These are phyloP conservation scores for Phytomonas sp. DNA, from an alignment of 208 protist genomes.

Conservation along the genomic window DNA sequence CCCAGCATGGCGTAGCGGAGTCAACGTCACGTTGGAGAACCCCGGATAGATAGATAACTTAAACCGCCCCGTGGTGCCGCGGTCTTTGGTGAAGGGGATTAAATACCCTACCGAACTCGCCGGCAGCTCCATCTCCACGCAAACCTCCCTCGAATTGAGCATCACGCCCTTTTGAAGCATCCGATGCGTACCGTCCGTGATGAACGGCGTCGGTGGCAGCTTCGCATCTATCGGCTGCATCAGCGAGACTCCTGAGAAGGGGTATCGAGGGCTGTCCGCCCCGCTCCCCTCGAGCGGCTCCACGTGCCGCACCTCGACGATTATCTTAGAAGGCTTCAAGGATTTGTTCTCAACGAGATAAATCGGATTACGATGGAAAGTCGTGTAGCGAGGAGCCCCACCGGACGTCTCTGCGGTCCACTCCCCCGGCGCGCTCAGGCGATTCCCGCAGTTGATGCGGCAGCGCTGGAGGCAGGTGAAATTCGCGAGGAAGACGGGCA, in stretches of 20 bases:
- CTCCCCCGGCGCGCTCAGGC: conserved; percentile 53
- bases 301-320: conserved; percentile 57
- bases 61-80: conserved; percentile 55
- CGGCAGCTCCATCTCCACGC: conserved; percentile 65
- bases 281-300: conserved; percentile 43
- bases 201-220: conserved; percentile 55
- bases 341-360: conserved; percentile 80
- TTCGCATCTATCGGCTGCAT: conserved; percentile 56
- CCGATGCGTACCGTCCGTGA: conserved; percentile 63
- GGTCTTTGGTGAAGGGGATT: conserved; percentile 74
- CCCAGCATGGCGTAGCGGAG: conserved; percentile 54
- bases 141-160: conserved; percentile 73
- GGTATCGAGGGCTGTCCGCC: conserved; percentile 63
- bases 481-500: conserved; percentile 65
- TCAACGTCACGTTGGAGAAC: conserved; percentile 67
- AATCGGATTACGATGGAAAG: conserved; percentile 82
- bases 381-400: conserved; percentile 72
- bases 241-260: conserved; percentile 68
- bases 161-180: conserved; percentile 79
- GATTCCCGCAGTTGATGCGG: conserved; percentile 81
- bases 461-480: conserved; percentile 80
- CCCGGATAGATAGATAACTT: conserved; percentile 77
- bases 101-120: conserved; percentile 71
- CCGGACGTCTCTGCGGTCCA: conserved; percentile 62
- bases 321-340: conserved; percentile 44